A percentile compares a stretch with the other conserved stretches of the same genome.
phyloP scores from a whole-genome alignment of 176 grass and related monocot species.

The Aegilops tauschii region DNA sequence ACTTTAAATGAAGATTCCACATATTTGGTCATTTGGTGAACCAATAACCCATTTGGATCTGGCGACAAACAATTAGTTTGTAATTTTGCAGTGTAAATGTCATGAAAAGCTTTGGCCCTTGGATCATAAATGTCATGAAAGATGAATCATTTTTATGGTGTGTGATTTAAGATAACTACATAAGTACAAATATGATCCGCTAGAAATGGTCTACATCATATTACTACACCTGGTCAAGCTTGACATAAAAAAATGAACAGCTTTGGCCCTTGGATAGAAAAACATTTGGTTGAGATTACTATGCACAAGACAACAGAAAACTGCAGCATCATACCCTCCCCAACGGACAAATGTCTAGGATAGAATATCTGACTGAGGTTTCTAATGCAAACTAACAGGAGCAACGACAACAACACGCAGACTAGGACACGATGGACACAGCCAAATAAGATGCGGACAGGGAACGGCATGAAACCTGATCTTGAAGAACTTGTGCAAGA shows the following conservation, averaged over 20 bases:
- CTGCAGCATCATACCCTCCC: neutral
- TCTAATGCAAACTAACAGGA: neutral
- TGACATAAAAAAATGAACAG: neutral
- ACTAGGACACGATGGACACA: neutral
- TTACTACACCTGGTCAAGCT: neutral
- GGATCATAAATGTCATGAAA: neutral
- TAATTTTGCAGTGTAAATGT: neutral
- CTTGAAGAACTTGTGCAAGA: slow-evolving; percentile 75
- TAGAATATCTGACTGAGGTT: neutral
- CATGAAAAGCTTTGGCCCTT: neutral
- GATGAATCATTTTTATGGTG: neutral
- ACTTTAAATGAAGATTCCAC: neutral
- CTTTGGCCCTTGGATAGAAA: neutral
- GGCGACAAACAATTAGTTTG: neutral
- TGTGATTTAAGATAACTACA: neutral
- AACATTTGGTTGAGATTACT: neutral
- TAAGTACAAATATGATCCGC: neutral
- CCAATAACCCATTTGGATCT: neutral
- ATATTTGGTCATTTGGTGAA: neutral
- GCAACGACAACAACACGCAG: neutral
- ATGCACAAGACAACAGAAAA: neutral
- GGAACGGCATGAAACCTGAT: slow-evolving; percentile 51
- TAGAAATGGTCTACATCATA: neutral
- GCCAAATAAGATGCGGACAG: neutral
- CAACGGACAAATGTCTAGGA: neutral